Percentiles rank a stretch among this genome's conserved stretches.
phyloP scores from a whole-genome alignment of 2,329 filamentous ascomycete species.

The Fusarium sp. region DNA sequence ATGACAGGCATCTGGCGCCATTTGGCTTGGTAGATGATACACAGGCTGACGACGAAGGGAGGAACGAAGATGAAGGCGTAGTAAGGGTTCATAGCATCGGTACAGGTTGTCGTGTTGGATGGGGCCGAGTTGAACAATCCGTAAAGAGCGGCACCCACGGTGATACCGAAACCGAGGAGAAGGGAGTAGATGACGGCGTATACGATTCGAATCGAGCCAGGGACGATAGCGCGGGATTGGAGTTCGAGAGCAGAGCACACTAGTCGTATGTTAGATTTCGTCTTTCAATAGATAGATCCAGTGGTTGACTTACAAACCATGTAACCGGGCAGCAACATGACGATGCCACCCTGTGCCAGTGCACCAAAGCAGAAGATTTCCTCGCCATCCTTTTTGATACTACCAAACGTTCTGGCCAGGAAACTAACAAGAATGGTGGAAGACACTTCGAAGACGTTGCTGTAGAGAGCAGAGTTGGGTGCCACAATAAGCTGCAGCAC shows the following conservation, averaged over 20 bases:
- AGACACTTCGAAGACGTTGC: constrained; percentile 73
- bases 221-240: constrained; percentile 75
- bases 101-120: constrained; percentile 57
- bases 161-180: constrained; percentile 78
- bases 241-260: constrained; percentile 68
- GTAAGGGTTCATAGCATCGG: constrained; percentile 55
- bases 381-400: constrained; percentile 57
- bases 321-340: constrained; percentile 73
- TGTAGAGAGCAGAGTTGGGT: constrained; percentile 74
- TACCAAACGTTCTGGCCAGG: constrained; percentile 70
- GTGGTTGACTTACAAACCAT: constrained; percentile 60
- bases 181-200: constrained; percentile 80
- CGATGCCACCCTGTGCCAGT: constrained; percentile 72
- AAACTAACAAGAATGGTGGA: constrained; percentile 72
- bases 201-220: constrained; percentile 78
- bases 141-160: constrained; percentile 72
- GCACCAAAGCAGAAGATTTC: constrained; percentile 73
- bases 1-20: constrained; percentile 84
- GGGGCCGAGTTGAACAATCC: constrained; percentile 68
- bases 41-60: constrained; percentile 77
- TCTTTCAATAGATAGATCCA: not conserved
- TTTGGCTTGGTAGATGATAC: constrained; percentile 83
- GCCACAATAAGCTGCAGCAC: constrained; percentile 76
- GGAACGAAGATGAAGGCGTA: constrained; percentile 78
- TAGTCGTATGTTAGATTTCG: constrained; percentile 27